These are phyloP conservation scores for Fusarium illudens DNA, from an alignment of 2,329 filamentous ascomycete genomes.

Conservation along the genomic window DNA sequence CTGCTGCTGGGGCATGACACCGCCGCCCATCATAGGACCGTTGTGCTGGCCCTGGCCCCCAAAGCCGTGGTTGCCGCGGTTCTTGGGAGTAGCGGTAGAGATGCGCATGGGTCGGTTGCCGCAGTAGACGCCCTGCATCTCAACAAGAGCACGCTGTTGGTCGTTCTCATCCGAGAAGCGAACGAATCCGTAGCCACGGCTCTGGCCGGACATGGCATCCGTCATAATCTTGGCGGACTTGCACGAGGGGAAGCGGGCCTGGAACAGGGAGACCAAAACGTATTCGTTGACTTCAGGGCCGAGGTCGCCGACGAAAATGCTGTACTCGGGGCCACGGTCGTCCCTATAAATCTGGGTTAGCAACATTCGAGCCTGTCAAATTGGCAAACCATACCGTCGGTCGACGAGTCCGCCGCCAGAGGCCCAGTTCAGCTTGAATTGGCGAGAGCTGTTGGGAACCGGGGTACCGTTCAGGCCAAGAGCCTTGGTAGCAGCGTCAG, in stretches of 20 bases:
- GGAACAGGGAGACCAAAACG: slow-evolving; percentile 95
- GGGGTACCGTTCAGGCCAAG: slow-evolving; percentile 86
- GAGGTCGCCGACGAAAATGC: slow-evolving; percentile 97
- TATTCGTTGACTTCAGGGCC: slow-evolving; percentile 99
- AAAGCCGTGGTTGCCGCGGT: slow-evolving; percentile 61
- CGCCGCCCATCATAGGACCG: slow-evolving; percentile 56
- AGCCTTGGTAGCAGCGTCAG: slow-evolving; percentile 89
- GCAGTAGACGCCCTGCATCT: slow-evolving; percentile 99
- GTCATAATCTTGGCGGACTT: slow-evolving; percentile 99
- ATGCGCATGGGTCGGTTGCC: slow-evolving; percentile 99
- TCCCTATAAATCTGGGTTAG: slow-evolving; percentile 64
- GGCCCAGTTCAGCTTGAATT: slow-evolving; percentile 99
- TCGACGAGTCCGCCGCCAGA: slow-evolving; percentile 95
- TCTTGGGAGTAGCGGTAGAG: slow-evolving; percentile 97
- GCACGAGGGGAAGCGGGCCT: slow-evolving; percentile 94
- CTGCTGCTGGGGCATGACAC: slow-evolving; percentile 54
- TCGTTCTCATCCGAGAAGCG: slow-evolving; percentile 96
- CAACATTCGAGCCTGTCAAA: not conserved
- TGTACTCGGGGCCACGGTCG: slow-evolving; percentile 94
- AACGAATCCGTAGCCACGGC: slow-evolving; percentile 96
- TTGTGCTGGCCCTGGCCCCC: slow-evolving; percentile 55
- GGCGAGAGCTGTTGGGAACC: slow-evolving; percentile 92
- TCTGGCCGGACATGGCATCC: slow-evolving; percentile 96
- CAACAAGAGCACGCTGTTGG: slow-evolving; percentile 92
- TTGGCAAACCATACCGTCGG: slow-evolving; percentile 70